Base-by-base conservation (phyloP, 2,329 filamentous ascomycete species). In the Orbilia blumenaviensis region DNA sequence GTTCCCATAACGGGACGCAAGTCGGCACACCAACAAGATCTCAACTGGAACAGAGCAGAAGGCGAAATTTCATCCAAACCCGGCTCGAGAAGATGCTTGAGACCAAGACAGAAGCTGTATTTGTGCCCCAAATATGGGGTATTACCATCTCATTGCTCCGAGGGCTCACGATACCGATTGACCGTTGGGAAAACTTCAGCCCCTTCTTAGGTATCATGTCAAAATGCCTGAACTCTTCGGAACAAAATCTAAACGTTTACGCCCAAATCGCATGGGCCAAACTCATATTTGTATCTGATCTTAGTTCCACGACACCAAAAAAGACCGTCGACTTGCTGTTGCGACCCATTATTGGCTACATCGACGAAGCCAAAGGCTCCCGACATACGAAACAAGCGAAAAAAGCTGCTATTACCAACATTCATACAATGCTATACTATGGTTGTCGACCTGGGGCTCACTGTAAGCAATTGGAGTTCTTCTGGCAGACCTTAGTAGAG, bases 61-160 rank as follows among this genome's bases (percentile, higher is more conserved):
- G 54, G 27, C 36, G 23, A 7, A 66, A 69, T 32, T 66, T 71
- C 32, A 54, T 71, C 25, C 62, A 38, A 64, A 85, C 87, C 18
- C 87, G 88, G 32, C 85, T 98, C 63, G 87, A 87, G 67, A 85
- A 86, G 9, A 92, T 95, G 89, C 86, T 90, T 78, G 80, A 84
- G 3, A 83, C 84, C 25, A 89, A 86, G 78, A 87, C 89, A 10
- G 87, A 88, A 21, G 88, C 88, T 8, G 82, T 86, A 0, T 86
- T 88, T 41, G 93, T 96, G 0, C 94, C 95, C 4, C 91, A 93
- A 78, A 92, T 98, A 21, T 98, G 94, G 94, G 91, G 91, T 72
- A 88, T 93, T 36, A 85, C 96, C 1, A 88, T 94, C 5, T 86
- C 97, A 1, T 89, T 97, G 66, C 85, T 97, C 54, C 89, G 91